A percentile compares a stretch with the other conserved stretches of the same genome.
Conservation (phyloP, 2,329 filamentous ascomycete genomes). For the Westerdykella sp. region DNA sequence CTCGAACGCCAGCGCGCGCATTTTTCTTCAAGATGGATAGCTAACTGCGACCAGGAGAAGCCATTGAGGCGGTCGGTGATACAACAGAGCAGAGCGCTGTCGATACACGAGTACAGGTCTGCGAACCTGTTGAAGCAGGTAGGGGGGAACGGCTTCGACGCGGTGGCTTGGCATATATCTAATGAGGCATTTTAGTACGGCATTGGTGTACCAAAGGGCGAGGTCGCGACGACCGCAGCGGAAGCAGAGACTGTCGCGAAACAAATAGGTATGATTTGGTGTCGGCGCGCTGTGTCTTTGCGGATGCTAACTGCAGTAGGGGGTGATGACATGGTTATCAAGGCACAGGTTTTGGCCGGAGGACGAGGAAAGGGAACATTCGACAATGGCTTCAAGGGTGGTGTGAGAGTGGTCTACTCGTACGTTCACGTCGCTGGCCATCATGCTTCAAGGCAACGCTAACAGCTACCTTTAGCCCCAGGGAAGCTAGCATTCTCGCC, state of each 20-base stretch:
- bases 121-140: slow-evolving; percentile 76
- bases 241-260: slow-evolving; percentile 92
- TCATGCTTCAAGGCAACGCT: slow-evolving; percentile 8
- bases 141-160: slow-evolving; percentile 17
- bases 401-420: slow-evolving; percentile 98
- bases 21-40: slow-evolving; percentile 15
- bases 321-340: slow-evolving; percentile 96
- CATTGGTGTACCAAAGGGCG: slow-evolving; percentile 83
- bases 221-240: slow-evolving; percentile 72
- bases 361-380: slow-evolving; percentile 97
- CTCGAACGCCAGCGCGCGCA: slow-evolving; percentile 25
- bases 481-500: slow-evolving; percentile 93
- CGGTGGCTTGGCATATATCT: slow-evolving; percentile 10
- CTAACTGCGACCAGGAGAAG: slow-evolving; percentile 47
- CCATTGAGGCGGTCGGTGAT: slow-evolving; percentile 51
- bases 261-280: slow-evolving; percentile 60
- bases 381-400: slow-evolving; percentile 97
- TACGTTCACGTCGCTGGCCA: slow-evolving; percentile 36
- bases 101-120: slow-evolving; percentile 97
- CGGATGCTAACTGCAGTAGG: slow-evolving; percentile 41
- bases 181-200: slow-evolving; percentile 63
- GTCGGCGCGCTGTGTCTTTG: slow-evolving; percentile 14
- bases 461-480: slow-evolving; percentile 51
- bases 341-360: slow-evolving; percentile 96
- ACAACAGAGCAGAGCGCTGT: slow-evolving; percentile 82